Conservation (phyloP, 371 early-diverging fungal species). For the Umbelopsis sp. region DNA sequence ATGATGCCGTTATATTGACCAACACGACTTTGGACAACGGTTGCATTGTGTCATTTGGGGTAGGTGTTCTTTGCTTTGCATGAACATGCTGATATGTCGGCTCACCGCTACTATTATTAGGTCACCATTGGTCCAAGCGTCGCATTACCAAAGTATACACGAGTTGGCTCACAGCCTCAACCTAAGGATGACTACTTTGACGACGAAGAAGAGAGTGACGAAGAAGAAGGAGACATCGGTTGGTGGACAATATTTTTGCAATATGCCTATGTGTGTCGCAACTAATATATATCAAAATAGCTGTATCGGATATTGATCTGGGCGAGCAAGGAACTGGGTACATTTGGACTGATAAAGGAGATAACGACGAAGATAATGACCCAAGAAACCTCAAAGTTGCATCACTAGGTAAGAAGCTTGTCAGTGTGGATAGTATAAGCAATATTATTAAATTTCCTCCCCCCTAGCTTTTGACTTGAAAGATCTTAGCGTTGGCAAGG, state of each 20-base stretch:
- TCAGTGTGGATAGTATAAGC: background rate
- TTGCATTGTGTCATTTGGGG: slow-evolving; percentile 70
- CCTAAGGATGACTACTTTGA: slow-evolving; percentile 47
- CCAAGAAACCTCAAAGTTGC: slow-evolving; percentile 50
- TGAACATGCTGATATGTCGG: background rate
- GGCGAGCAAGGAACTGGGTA: slow-evolving; percentile 50
- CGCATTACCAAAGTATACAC: slow-evolving; percentile 68
- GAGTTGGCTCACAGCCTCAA: slow-evolving; percentile 61
- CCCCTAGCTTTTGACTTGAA: slow-evolving; percentile 43
- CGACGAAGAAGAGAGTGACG: slow-evolving; percentile 53
- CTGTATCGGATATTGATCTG: background rate
- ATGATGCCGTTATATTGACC: slow-evolving; percentile 66
- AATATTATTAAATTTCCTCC: background rate
- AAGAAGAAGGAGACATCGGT: slow-evolving; percentile 44
- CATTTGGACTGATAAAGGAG: slow-evolving; percentile 47
- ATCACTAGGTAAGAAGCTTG: slow-evolving; percentile 37
- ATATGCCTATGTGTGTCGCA: too few species aligned
- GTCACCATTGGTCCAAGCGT: slow-evolving; percentile 82
- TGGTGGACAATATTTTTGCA: slow-evolving; percentile 1
- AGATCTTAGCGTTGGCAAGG: slow-evolving; percentile 36
- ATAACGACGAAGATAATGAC: slow-evolving; percentile 52
- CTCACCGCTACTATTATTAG: slow-evolving; percentile 28
- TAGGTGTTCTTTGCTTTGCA: slow-evolving; percentile 27
- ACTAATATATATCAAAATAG: background rate
- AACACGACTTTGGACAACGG: slow-evolving; percentile 70